A percentile compares a stretch with the other conserved stretches of the same genome.
Conservation (phyloP, 2,329 filamentous ascomycete genomes). For the Ophiostoma sp. region DNA sequence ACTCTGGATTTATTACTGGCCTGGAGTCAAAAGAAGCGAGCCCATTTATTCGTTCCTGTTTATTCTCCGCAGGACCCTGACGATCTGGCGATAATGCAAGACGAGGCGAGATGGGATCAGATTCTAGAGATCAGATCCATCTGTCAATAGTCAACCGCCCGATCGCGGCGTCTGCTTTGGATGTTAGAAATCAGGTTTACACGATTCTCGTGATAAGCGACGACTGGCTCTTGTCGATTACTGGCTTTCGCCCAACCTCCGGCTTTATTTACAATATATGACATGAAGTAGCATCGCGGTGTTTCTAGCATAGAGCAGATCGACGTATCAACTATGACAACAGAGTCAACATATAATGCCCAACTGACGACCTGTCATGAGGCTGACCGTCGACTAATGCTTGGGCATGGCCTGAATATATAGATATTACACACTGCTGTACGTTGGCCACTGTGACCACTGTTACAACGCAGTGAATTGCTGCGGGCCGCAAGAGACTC, state of each 20-base stretch:
- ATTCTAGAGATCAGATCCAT: not conserved
- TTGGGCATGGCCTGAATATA: not conserved
- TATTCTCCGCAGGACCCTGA: slow-evolving; percentile 6
- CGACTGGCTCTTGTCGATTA: not conserved
- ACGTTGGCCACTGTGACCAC: not conserved
- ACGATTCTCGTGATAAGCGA: not conserved
- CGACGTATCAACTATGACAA: not conserved
- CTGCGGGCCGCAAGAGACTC: not conserved
- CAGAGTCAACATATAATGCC: not conserved
- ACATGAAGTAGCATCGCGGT: not conserved
- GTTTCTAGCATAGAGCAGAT: not conserved
- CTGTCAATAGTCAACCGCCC: not conserved
- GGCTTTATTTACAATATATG: not conserved
- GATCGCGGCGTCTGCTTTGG: not conserved
- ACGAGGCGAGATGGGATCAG: not conserved
- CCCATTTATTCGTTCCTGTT: not conserved
- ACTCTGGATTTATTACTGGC: not conserved
- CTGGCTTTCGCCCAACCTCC: not conserved
- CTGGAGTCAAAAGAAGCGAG: not conserved
- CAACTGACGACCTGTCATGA: not conserved
- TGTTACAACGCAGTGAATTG: not conserved
- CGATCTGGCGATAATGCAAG: not conserved
- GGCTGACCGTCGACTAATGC: too few species aligned
- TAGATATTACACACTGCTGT: not conserved
- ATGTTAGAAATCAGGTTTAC: not conserved